Evolutionary conservation across 768 basidiomycete genomes (phyloP).

Genomic region (Agaricus blazei): DNA sequence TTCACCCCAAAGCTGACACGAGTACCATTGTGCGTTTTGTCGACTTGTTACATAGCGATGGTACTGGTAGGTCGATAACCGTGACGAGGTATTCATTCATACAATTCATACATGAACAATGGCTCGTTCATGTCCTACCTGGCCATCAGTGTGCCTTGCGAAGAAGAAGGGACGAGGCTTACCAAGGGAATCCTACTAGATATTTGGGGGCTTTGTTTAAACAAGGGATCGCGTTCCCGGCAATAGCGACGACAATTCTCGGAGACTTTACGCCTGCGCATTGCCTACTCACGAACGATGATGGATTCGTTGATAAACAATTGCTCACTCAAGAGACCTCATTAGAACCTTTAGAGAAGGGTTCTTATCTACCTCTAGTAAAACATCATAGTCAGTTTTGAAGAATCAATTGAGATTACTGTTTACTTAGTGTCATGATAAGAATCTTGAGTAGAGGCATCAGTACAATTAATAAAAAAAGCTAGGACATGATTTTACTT

Average conservation of each 20-base stretch:
- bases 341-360: not conserved
- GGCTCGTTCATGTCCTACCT: not conserved
- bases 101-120: not conserved
- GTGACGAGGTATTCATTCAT: too few species aligned
- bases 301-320: not conserved
- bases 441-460: not conserved
- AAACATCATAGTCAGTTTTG: not conserved
- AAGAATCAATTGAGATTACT: too few species aligned
- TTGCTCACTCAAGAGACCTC: not conserved
- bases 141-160: not conserved
- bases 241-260: not conserved
- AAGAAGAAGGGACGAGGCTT: not conserved
- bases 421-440: not conserved
- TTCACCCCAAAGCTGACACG: too few species aligned
- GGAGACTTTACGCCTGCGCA: not conserved
- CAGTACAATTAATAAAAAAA: not conserved
- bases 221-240: not conserved
- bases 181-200: not conserved
- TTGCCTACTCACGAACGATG: not conserved
- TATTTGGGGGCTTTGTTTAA: not conserved
- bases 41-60: too few species aligned
- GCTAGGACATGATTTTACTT: not conserved
- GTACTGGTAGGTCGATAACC: too few species aligned
- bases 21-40: too few species aligned
- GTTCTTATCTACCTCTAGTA: not conserved